Percentiles rank a stretch among this genome's conserved stretches.
Evolutionary conservation across 2,329 filamentous ascomycete species (phyloP).

Genomic region (Cladosporium cucumerinum): DNA sequence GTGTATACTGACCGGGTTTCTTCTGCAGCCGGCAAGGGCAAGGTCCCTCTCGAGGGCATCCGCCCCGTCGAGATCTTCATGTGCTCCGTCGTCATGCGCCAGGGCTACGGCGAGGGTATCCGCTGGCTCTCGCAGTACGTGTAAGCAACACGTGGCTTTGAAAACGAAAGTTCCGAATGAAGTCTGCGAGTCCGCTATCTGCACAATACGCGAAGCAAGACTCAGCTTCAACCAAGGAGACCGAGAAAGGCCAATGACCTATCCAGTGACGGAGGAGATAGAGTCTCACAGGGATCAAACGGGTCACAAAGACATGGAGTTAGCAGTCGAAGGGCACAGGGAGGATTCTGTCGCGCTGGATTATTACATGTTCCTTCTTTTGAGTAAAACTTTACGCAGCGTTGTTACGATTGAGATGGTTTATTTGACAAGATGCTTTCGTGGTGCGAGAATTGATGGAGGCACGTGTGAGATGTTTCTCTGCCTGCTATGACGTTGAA

Average conservation of each 20-base stretch:
- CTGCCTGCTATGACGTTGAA: not conserved
- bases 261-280: not conserved
- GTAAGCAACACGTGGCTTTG: constrained; percentile 45
- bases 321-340: constrained; percentile 1
- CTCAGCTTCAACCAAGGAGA: not conserved
- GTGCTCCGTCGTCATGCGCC: constrained; percentile 98
- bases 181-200: not conserved
- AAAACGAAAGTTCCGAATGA: not conserved
- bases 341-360: not conserved
- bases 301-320: not conserved
- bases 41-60: constrained; percentile 87
- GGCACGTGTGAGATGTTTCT: not conserved
- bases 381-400: constrained; percentile 13
- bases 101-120: constrained; percentile 86
- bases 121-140: constrained; percentile 89
- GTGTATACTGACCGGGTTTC: constrained; percentile 13
- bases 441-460: not conserved
- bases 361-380: constrained; percentile 3
- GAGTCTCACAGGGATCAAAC: not conserved
- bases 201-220: not conserved
- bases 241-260: not conserved
- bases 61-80: constrained; percentile 96
- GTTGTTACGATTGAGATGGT: constrained; percentile 13
- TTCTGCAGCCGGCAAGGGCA: constrained; percentile 69
- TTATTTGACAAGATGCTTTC: not conserved